phyloP scores from a whole-genome alignment of 2,329 filamentous ascomycete genomes.

The Dothiorella sarmentorum region DNA sequence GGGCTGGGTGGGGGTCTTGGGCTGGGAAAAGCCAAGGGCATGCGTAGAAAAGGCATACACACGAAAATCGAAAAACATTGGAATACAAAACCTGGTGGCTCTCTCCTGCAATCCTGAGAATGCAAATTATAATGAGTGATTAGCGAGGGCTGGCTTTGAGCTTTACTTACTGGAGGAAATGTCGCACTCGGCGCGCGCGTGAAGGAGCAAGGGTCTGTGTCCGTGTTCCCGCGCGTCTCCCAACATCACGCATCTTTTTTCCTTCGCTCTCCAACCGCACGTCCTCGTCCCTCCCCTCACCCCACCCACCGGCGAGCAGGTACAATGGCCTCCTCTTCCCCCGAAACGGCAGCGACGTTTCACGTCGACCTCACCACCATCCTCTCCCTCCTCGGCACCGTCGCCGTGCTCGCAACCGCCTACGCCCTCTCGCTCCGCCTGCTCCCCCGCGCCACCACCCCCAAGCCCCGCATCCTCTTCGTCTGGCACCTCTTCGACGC shows the following conservation, averaged over 20 bases:
- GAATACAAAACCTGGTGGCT: slow-evolving; percentile 1
- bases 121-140: background rate
- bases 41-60: slow-evolving; percentile 14
- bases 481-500: slow-evolving; percentile 94
- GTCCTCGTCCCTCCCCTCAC: slow-evolving; percentile 12
- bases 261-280: slow-evolving; percentile 16
- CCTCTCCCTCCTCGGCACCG: slow-evolving; percentile 52
- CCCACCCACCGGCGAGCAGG: slow-evolving; percentile 53
- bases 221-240: slow-evolving; percentile 16
- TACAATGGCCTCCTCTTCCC: slow-evolving; percentile 53
- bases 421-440: slow-evolving; percentile 48
- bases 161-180: slow-evolving; percentile 2
- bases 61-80: slow-evolving; percentile 14
- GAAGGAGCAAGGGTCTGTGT: no score
- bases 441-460: slow-evolving; percentile 53
- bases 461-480: slow-evolving; percentile 72
- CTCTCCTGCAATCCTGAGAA: background rate
- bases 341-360: slow-evolving; percentile 46
- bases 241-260: background rate
- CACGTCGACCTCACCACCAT: slow-evolving; percentile 50
- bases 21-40: background rate
- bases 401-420: slow-evolving; percentile 53
- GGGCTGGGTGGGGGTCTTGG: slow-evolving; percentile 3
- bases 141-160: background rate
- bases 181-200: no score